phyloP scores from a whole-genome alignment of 306 rosid species.

The Rosa lucieae region DNA sequence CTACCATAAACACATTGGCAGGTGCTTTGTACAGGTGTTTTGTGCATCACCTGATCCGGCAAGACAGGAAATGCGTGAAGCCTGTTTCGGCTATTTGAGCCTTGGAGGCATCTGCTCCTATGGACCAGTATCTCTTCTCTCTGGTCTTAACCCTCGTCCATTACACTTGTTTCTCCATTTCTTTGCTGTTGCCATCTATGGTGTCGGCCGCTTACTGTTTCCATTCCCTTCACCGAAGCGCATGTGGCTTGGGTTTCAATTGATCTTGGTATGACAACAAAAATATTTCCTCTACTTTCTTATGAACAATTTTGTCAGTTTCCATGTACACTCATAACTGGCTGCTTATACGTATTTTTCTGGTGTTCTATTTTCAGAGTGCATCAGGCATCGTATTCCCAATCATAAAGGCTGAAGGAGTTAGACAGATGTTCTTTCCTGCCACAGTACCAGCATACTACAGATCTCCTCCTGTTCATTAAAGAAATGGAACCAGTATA shows the following conservation, averaged over 20 bases:
- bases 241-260: slow-evolving; percentile 58
- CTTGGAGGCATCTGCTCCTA: slow-evolving; percentile 68
- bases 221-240: slow-evolving; percentile 67
- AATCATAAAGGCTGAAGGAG: slow-evolving; percentile 66
- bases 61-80: slow-evolving; percentile 62
- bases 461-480: slow-evolving; percentile 52
- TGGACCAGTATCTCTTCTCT: slow-evolving; percentile 66
- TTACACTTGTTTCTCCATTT: slow-evolving; percentile 66
- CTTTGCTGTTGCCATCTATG: slow-evolving; percentile 74
- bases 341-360: background rate
- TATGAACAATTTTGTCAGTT: background rate
- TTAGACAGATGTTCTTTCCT: slow-evolving; percentile 68
- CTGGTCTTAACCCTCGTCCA: slow-evolving; percentile 82
- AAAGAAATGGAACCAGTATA: background rate
- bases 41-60: slow-evolving; percentile 66
- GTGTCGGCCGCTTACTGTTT: slow-evolving; percentile 72
- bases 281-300: too few relatives aligned
- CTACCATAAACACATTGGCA: slow-evolving; percentile 87
- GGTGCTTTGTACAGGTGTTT: slow-evolving; percentile 68
- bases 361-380: slow-evolving; percentile 33
- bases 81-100: slow-evolving; percentile 67
- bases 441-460: slow-evolving; percentile 40
- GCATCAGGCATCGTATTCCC: slow-evolving; percentile 72
- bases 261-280: slow-evolving; percentile 31
- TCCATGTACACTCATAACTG: background rate